Evolutionary conservation across 2,329 filamentous ascomycete genomes (phyloP), one percentile per base, ranked within the genome.

Genomic region (Epichloe scottii): DNA sequence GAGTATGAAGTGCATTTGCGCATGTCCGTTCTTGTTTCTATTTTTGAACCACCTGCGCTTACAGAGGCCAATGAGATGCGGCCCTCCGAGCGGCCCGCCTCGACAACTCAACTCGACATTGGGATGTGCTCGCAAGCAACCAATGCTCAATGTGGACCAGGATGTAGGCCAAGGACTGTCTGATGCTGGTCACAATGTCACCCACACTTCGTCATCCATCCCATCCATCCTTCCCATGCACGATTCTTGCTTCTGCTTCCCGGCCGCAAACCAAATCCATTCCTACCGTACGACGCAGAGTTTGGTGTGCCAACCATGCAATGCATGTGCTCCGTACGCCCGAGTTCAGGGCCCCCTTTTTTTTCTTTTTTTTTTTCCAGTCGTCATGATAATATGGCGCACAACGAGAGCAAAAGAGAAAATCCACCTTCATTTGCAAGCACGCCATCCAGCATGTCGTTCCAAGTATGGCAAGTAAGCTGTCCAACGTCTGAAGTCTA

Each of bases 1-100:
- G 26, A 10, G 53, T 19, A 6, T 33, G 42, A 45, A 45, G 21
- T 45, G 42, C 41, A 45, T 17, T 34, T n/a, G 38, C 10, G 19
- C 65, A 63, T 67, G 67, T 58, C 66, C 68, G 67, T 68, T 68
- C 67, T 68, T 68, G 65, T 67, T 67, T 58, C 66, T 68, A 68
- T 68, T 68, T 67, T 67, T 68, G 65, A 58, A 64, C 51, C 49
- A 49, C 58, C 61, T 74, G 72, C 71, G 72, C 72, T 74, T 73
- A 71, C 61, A 68, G 61, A 62, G 61, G 58, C 72, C 71, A 74
- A 74, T 54, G 23, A 40, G 39, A 46, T 15, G 43, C 35, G 7
- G 40, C 17, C 46, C 21, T 40, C 17, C 34, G 15, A 34, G 39
- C 23, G 50, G 8, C 42, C 51, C 47, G 51, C 51, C 34, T 38